Conservation (phyloP, 2,329 filamentous ascomycete species). For the Aspergillus calidoustus region DNA sequence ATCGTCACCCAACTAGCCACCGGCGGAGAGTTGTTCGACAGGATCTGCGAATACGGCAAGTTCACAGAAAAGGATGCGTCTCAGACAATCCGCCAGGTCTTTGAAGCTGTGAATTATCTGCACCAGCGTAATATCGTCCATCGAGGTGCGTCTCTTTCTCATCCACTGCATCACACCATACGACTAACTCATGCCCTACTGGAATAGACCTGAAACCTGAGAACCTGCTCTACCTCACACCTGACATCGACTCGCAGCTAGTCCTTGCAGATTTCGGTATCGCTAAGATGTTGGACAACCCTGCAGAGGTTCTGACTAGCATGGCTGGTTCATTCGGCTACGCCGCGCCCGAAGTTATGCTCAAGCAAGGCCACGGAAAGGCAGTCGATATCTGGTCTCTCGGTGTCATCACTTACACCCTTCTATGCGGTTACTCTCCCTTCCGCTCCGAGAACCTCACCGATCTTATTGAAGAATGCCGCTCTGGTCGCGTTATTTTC, state of each 20-base stretch:
- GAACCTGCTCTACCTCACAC: conserved; percentile 91
- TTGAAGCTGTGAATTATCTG: conserved; percentile 91
- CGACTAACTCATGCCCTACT: conserved; percentile 8
- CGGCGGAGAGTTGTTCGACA: conserved; percentile 94
- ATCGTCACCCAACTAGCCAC: conserved; percentile 97
- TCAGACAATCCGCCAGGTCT: conserved; percentile 90
- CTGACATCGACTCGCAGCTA: conserved; percentile 75
- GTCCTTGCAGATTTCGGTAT: conserved; percentile 98
- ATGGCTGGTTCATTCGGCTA: conserved; percentile 99
- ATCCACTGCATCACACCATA: neutral
- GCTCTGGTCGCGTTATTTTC: conserved; percentile 81
- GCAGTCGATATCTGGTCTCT: conserved; percentile 99
- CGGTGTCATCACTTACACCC: conserved; percentile 97
- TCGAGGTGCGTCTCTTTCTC: conserved; percentile 65
- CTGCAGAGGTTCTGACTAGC: conserved; percentile 89
- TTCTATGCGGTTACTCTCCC: conserved; percentile 96
- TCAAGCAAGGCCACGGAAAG: conserved; percentile 96
- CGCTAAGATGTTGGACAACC: conserved; percentile 92
- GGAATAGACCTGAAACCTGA: conserved; percentile 89
- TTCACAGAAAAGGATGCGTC: conserved; percentile 99
- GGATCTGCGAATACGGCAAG: conserved; percentile 96
- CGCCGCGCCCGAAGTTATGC: conserved; percentile 96
- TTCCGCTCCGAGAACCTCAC: conserved; percentile 94
- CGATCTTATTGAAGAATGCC: conserved; percentile 94
- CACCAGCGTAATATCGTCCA: conserved; percentile 96